Evolutionary conservation across 495 filamentous ascomycete species (phyloP).

Genomic region (Trichoderma parareesei): DNA sequence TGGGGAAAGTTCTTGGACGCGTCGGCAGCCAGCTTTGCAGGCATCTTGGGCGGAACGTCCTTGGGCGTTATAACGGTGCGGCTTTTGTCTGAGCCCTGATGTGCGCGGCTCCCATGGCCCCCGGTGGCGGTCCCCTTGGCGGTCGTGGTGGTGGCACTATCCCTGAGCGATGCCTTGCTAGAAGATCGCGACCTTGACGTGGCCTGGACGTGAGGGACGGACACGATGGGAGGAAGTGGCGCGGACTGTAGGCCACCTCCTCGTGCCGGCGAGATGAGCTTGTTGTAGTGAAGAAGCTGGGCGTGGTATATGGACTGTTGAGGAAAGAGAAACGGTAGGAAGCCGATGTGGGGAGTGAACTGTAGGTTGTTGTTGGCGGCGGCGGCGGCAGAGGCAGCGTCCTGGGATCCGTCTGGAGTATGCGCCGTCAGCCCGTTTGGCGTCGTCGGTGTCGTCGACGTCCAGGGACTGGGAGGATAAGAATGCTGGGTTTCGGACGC

Average conservation of each 20-base stretch:
- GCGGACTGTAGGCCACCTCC: constrained; percentile 39
- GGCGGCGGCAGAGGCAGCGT: constrained; percentile 9
- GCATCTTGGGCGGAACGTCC: constrained; percentile 40
- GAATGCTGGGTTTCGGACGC: constrained; percentile 44
- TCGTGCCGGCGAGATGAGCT: constrained; percentile 42
- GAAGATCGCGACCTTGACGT: constrained; percentile 41
- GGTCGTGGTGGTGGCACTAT: constrained; percentile 32
- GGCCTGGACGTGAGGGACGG: constrained; percentile 39
- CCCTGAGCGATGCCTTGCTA: constrained; percentile 44
- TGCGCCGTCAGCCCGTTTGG: constrained; percentile 19
- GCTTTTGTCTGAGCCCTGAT: constrained; percentile 40
- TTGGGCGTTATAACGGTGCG: constrained; percentile 48
- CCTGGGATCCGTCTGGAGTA: background rate
- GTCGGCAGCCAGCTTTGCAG: constrained; percentile 32
- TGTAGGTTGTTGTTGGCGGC: constrained; percentile 13
- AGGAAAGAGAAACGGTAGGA: constrained; percentile 36
- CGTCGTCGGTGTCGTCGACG: constrained; percentile 18
- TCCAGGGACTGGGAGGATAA: constrained; percentile 25
- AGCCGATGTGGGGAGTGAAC: constrained; percentile 33
- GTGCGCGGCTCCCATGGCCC: constrained; percentile 49
- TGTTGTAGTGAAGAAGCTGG: constrained; percentile 47
- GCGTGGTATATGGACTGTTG: constrained; percentile 44
- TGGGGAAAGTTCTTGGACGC: constrained; percentile 18
- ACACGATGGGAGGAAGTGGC: constrained; percentile 37
- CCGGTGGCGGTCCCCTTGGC: constrained; percentile 22